A percentile compares a stretch with the other conserved stretches of the same genome.
Evolutionary conservation across 805 yeast species (phyloP).

Genomic region (Clavispora fructus): DNA sequence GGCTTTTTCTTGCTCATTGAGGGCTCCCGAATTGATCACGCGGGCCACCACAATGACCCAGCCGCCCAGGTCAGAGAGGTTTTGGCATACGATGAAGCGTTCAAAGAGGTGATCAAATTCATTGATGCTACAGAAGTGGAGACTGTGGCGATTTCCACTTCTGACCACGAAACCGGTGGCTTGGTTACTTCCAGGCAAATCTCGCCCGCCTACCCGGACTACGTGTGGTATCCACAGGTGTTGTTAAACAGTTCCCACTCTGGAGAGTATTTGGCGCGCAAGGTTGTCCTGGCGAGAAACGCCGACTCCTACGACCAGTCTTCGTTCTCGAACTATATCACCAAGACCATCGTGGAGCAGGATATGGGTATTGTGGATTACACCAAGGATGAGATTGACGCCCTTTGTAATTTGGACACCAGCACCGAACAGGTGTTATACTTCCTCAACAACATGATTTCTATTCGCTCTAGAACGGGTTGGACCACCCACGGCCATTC

Average conservation of each 20-base stretch:
- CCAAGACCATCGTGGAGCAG: constrained; percentile 48
- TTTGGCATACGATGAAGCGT: constrained; percentile 79
- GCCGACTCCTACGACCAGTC: constrained; percentile 34
- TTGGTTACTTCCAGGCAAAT: constrained; percentile 82
- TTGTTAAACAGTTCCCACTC: constrained; percentile 67
- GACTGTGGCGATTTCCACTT: constrained; percentile 73
- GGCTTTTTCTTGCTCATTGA: constrained; percentile 87
- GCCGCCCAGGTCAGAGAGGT: constrained; percentile 93
- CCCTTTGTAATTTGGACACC: constrained; percentile 12
- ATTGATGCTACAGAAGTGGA: constrained; percentile 66
- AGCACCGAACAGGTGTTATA: constrained; percentile 41
- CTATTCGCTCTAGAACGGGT: constrained; percentile 83
- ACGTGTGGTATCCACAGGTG: constrained; percentile 81
- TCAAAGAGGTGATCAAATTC: constrained; percentile 65
- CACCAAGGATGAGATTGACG: constrained; percentile 43
- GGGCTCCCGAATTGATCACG: constrained; percentile 93
- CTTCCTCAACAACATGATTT: constrained; percentile 62
- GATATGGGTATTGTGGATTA: constrained; percentile 65
- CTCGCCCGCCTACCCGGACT: constrained; percentile 65
- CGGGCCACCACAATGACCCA: constrained; percentile 91
- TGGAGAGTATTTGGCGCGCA: constrained; percentile 59
- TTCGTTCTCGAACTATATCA: constrained; percentile 22
- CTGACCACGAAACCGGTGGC: constrained; percentile 97
- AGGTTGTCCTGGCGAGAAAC: constrained; percentile 32
- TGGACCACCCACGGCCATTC: constrained; percentile 97